Evolutionary conservation across 1,139 yeast species (phyloP).

Genomic region (Fermentozyma sake): DNA sequence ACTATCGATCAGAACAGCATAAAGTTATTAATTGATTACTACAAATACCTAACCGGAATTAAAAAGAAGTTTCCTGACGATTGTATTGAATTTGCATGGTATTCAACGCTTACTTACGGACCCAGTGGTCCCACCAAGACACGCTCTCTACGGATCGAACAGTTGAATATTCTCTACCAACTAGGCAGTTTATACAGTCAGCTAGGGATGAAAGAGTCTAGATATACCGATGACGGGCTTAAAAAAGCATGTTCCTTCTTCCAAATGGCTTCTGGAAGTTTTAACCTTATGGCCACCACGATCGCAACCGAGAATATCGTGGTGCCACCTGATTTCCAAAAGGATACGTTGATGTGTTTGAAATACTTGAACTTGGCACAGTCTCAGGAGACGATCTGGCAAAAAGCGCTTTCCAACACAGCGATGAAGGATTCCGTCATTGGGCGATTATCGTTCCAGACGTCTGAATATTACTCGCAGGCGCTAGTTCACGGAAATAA

Average conservation of each 20-base stretch:
- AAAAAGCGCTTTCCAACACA: constrained; percentile 52
- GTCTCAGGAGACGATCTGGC: constrained; percentile 87
- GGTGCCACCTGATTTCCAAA: constrained; percentile 18
- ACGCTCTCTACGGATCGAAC: constrained; percentile 53
- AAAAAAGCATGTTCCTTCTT: constrained; percentile 61
- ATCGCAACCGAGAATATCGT: constrained; percentile 4
- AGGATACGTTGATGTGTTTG: constrained; percentile 25
- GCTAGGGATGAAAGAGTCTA: constrained; percentile 43
- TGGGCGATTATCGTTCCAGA: constrained; percentile 61
- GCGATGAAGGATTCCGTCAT: constrained; percentile 57
- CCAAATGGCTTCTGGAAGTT: constrained; percentile 71
- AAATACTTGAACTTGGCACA: constrained; percentile 64
- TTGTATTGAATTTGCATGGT: constrained; percentile 62
- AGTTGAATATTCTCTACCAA: constrained; percentile 61
- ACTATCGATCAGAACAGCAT: constrained; percentile 14
- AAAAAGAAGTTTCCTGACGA: constrained; percentile 39
- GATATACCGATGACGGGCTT: constrained; percentile 49
- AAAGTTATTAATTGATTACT: constrained; percentile 25
- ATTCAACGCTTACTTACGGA: constrained; percentile 57
- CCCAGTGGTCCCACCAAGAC: constrained; percentile 42
- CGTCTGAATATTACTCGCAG: constrained; percentile 50
- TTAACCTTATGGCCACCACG: constrained; percentile 32
- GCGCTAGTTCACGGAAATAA: constrained; percentile 43
- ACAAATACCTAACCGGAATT: constrained; percentile 25
- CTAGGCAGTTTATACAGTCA: constrained; percentile 62